Evolutionary conservation across 495 filamentous ascomycete genomes (phyloP), one percentile per base, ranked within the genome.

Genomic region (Lichina pygmaea): DNA sequence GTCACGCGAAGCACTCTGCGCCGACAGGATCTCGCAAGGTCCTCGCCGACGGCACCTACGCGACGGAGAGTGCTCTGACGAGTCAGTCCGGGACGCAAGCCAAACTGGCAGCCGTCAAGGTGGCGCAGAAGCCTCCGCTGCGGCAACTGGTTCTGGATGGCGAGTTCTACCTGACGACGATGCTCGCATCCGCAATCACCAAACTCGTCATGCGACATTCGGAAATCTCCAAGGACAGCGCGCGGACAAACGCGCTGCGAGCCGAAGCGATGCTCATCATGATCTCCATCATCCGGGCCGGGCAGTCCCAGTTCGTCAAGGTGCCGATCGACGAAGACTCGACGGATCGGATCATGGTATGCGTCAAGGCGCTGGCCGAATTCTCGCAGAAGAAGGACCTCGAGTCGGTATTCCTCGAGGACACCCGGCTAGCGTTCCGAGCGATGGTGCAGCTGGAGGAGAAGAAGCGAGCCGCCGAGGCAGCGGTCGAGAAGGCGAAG

Each of bases 251-350:
- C 54, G 86, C 86, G 34, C 71, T 99, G 5, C 78, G 82, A 24
- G 89, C 89, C 4, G 91, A 99, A 61, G 91, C 91, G 32, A 99
- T 95, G 91, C 68, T 95, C 40, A 95, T 95, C 57, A 93, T 97
- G 85, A 93, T 95, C 51, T 93, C 86, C 15, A 89, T 99, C 54
- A 81, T 94, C 50, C 83, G 91, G 49, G 91, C 92, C 48, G 91
- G 91, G 10, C 91, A 99, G 61, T 93, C 85, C 7, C 81, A 89
- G 52, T 99, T 99, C 48, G 91, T 92, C 55, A 94, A 94, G 62
- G 79, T 81, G 7, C 81, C 84, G 3, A 94, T 99, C 48, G 91
- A 99, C 53, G 91, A 99, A 57, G 91, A 99, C 55, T 93, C 86
- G 0, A 73, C 95, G 8, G 91, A 99, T 61, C 73, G 91, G 50